A percentile compares a stretch with the other conserved stretches of the same genome.
Evolutionary conservation across 306 rosid species (phyloP).

Genomic region (Castanea sativa): DNA sequence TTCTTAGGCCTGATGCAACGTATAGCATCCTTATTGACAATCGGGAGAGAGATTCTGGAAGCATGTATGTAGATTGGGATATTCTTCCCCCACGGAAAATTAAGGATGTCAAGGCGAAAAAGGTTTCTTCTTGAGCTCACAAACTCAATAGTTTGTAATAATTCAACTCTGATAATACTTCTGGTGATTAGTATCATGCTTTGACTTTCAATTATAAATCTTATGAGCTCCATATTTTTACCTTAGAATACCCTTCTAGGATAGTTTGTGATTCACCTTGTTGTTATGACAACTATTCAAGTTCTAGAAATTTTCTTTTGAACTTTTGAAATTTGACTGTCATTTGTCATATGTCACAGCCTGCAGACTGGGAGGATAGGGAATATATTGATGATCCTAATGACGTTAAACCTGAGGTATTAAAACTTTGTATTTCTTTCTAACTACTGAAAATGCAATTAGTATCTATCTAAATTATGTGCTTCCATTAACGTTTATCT

Average conservation of each 20-base stretch:
- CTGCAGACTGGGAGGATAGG: constrained; percentile 54
- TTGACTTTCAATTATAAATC: constrained; percentile 6
- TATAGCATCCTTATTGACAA: constrained; percentile 82
- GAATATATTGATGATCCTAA: constrained; percentile 49
- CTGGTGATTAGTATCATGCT: constrained; percentile 10
- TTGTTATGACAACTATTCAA: neutral
- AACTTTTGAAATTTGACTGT: constrained; percentile 15
- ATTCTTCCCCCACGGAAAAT: constrained; percentile 62
- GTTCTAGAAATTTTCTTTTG: neutral
- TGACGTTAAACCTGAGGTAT: constrained; percentile 50
- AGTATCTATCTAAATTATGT: constrained; percentile 14
- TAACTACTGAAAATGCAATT: neutral
- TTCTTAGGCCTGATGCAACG: constrained; percentile 89
- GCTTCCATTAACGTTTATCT: constrained; percentile 21
- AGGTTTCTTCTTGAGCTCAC: constrained; percentile 30
- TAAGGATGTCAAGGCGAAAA: constrained; percentile 54
- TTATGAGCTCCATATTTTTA: neutral
- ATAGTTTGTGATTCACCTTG: neutral
- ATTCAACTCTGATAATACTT: constrained; percentile 6
- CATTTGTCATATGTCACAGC: constrained; percentile 33
- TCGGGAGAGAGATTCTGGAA: constrained; percentile 72
- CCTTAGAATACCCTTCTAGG: neutral
- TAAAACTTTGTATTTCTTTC: constrained; percentile 13
- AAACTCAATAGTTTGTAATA: constrained; percentile 11
- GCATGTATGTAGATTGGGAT: constrained; percentile 59